Percentiles rank a stretch among this genome's conserved stretches.
Evolutionary conservation across 1,139 yeast genomes (phyloP).

Genomic region (Geotrichum australiense): DNA sequence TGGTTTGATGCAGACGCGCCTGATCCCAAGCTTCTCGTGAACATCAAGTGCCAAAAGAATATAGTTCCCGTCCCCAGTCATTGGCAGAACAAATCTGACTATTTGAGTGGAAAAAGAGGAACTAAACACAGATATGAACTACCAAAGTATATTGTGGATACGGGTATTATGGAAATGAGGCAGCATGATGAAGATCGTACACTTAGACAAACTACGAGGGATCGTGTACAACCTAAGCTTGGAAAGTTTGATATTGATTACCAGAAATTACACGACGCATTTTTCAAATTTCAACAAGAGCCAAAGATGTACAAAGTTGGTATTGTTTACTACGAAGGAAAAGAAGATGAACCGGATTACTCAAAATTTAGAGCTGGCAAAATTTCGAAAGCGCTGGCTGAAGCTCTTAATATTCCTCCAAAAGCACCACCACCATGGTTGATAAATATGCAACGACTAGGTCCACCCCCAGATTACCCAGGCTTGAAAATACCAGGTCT

Average conservation of each 20-base stretch:
- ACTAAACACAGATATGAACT: conserved; percentile 68
- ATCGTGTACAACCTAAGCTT: conserved; percentile 83
- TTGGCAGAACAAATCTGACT: conserved; percentile 79
- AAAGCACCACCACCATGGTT: conserved; percentile 81
- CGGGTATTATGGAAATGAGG: conserved; percentile 88
- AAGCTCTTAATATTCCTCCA: conserved; percentile 64
- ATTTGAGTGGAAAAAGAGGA: conserved; percentile 64
- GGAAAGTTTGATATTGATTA: conserved; percentile 85
- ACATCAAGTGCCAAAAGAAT: conserved; percentile 60
- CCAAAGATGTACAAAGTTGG: conserved; percentile 68
- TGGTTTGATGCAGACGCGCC: conserved; percentile 83
- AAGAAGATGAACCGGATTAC: conserved; percentile 47
- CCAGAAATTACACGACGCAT: conserved; percentile 75
- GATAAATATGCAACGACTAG: conserved; percentile 57
- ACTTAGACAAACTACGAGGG: conserved; percentile 70
- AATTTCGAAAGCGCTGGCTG: conserved; percentile 50
- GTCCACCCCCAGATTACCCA: conserved; percentile 83
- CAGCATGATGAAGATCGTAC: conserved; percentile 49
- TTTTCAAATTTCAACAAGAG: conserved; percentile 70
- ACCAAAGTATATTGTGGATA: conserved; percentile 70
- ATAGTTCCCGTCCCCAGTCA: conserved; percentile 74
- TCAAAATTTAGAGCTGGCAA: conserved; percentile 58
- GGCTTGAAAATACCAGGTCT: conserved; percentile 53
- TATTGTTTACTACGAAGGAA: conserved; percentile 74
- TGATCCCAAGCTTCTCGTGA: conserved; percentile 63